Base-by-base conservation (phyloP, 1,284 basidiomycete genomes). In the Sanghuangporus sanghuang region DNA sequence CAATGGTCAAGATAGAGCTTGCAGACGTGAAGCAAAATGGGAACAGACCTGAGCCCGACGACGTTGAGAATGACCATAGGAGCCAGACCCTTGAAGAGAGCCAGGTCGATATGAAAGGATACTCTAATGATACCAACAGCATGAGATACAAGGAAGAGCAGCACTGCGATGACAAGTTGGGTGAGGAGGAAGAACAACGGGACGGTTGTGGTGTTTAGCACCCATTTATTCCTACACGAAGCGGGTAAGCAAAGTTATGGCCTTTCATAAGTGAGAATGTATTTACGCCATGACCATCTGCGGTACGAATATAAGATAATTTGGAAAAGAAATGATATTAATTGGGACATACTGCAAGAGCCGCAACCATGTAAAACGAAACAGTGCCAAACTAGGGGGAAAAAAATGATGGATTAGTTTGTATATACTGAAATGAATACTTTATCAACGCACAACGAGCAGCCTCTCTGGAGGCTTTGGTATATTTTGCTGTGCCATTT, bases 101-200 rank as follows among this genome's bases (percentile, higher is more conserved):
- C 77, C 23, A 77, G 57, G 67, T 93, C 85, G 59, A 93, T 74
- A 5, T 80, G 77, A 21, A 90, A 73, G 27, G 84, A 82, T 54
- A 90, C 75, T 54, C 84, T 85, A 14, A 91, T 75, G 56, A 90
- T 63, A 62, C 88, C 85, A 52, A 85, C 67, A 23, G 81, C 69
- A 68, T 92, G 85, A 8, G 85, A 85, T 7, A 79, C 68, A 23
- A 87, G 74, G 75, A 95, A 92, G 14, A 95, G 81, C 5, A 87
- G 27, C 46, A 92, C 85, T 11, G 93, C 93, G 58, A 95, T 92
- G 61, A 85, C 65, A 16, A 95, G 81, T 71, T 95, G 93, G 2
- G 82, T 78, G 75, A 89, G 85, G n/a, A 95, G 79, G 81, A 95
- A 94, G 77, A 95, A 95, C 2, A 95, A 79, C 0, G 93, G 93